phyloP scores from a whole-genome alignment of 2,329 filamentous ascomycete species.

The Fusarium virguliforme region DNA sequence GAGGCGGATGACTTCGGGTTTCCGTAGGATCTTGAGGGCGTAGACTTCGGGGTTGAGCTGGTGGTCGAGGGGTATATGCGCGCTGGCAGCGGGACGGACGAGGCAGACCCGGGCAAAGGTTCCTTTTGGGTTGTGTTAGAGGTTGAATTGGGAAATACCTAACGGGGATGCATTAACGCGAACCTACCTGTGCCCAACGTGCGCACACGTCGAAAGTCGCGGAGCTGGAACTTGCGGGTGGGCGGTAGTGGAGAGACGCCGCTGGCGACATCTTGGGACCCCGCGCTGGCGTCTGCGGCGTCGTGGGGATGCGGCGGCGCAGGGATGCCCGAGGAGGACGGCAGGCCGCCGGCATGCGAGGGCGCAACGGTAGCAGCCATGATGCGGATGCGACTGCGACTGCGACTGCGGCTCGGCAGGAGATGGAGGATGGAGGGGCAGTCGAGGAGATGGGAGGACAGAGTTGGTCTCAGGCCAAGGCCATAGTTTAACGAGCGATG shows the following conservation, averaged over 20 bases:
- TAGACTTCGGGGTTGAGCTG: conserved; percentile 71
- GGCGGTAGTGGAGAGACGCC: conserved; percentile 44
- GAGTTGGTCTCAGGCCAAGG: conserved; percentile 29
- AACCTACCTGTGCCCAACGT: conserved; percentile 80
- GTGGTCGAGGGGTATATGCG: conserved; percentile 56
- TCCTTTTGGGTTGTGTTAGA: conserved; percentile 61
- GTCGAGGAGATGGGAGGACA: background rate
- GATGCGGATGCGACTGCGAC: conserved; percentile 9
- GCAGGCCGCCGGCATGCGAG: conserved; percentile 50
- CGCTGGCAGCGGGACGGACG: conserved; percentile 75
- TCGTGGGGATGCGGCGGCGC: conserved; percentile 42
- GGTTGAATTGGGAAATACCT: background rate
- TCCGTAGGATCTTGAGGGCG: conserved; percentile 85
- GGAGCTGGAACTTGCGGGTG: conserved; percentile 54
- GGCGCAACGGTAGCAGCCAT: conserved; percentile 56
- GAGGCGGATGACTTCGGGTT: conserved; percentile 81
- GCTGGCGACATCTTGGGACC: conserved; percentile 41
- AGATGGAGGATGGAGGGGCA: conserved; percentile 10
- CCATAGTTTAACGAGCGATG: conserved; percentile 28
- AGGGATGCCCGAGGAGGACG: conserved; percentile 47
- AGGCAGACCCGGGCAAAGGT: conserved; percentile 89
- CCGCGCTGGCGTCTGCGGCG: conserved; percentile 37
- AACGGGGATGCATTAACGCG: conserved; percentile 30
- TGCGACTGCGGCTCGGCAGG: background rate
- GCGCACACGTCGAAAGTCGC: conserved; percentile 80